Evolutionary conservation across 1,284 basidiomycete species (phyloP), one percentile per base, ranked within the genome.

Genomic region (Omphalotus olearius): DNA sequence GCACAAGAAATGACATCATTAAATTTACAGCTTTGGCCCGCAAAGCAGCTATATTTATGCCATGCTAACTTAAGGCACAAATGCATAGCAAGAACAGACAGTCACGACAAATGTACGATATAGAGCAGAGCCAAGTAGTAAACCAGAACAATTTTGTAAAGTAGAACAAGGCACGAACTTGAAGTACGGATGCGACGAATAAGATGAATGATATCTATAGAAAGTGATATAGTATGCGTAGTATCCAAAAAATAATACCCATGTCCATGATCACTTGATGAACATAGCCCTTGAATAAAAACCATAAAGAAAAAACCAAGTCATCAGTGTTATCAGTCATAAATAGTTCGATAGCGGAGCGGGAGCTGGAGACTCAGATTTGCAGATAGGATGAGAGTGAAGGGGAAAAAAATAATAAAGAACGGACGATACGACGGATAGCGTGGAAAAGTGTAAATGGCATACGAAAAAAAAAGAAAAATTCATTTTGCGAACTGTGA

Each of bases 191-290:
- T 33, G 30, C 30, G 25, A 14, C 25, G n/a, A 45, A 45, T 45
- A 45, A 30, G 43, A 28, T 25, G 43, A 44, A 44, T 44, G 42
- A 28, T 44, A 45, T 45, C 43, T 45, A 45, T 45, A 45, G 41
- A 45, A 45, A 18, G 16, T 13, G 25, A 45, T 45, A 30, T 45
- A 26, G 4, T 33, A 30, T 45, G 30, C 14, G 9, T 26, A 45
- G 23, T 26, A 45, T 45, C 43, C 43, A 28, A 28, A 13, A 14
- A 45, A 43, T 43, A 30, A 25, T 28, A 45, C 23, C 43, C 17
- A n/a, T 45, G 43, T 45, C 25, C 43, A 33, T 33, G 13, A 33
- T 30, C 26, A 30, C 43, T 30, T 16, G 25, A 30, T 5, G n/a
- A n/a, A 13, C 25, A 9, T 17, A 5, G 9, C 38, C n/a, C n/a